phyloP scores from a whole-genome alignment of 2,329 filamentous ascomycete genomes.

The Bipolaris sorokiniana region DNA sequence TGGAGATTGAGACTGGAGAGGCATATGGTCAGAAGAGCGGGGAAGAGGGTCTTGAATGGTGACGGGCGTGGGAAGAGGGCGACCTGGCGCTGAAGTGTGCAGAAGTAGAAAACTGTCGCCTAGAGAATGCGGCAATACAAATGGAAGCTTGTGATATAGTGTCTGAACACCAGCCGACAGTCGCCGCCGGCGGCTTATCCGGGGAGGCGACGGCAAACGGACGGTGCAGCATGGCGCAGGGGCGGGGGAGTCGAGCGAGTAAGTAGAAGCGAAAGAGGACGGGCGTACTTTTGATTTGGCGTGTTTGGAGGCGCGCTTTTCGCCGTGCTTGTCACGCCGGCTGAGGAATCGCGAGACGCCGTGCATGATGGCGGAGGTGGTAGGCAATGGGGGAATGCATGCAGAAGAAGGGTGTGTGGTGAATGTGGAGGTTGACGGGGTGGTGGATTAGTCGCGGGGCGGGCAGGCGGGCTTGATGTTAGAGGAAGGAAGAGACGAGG shows the following conservation, averaged over 20 bases:
- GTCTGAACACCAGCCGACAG: constrained; percentile 27
- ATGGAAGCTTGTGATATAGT: constrained; percentile 35
- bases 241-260: constrained; percentile 21
- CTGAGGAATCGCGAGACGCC: constrained; percentile 71
- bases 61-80: constrained; percentile 15
- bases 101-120: constrained; percentile 29
- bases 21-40: constrained; percentile 36
- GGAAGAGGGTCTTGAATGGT: neutral
- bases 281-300: constrained; percentile 43
- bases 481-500: constrained; percentile 18
- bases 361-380: constrained; percentile 49
- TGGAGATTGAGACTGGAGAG: constrained; percentile 34
- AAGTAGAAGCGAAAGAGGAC: constrained; percentile 23
- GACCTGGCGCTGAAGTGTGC: constrained; percentile 23
- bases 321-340: constrained; percentile 65
- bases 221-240: constrained; percentile 19
- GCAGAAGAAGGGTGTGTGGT: constrained; percentile 14
- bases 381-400: constrained; percentile 24
- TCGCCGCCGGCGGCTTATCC: constrained; percentile 12
- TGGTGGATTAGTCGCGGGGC: neutral
- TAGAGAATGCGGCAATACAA: constrained; percentile 21
- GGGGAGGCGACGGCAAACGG: constrained; percentile 13
- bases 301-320: constrained; percentile 46
- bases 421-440: constrained; percentile 2
- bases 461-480: constrained; percentile 5